Percentiles rank a stretch among this genome's conserved stretches.
Evolutionary conservation across 139 green algal genomes (phyloP).

Genomic region (Diplosphaera chodatii): DNA sequence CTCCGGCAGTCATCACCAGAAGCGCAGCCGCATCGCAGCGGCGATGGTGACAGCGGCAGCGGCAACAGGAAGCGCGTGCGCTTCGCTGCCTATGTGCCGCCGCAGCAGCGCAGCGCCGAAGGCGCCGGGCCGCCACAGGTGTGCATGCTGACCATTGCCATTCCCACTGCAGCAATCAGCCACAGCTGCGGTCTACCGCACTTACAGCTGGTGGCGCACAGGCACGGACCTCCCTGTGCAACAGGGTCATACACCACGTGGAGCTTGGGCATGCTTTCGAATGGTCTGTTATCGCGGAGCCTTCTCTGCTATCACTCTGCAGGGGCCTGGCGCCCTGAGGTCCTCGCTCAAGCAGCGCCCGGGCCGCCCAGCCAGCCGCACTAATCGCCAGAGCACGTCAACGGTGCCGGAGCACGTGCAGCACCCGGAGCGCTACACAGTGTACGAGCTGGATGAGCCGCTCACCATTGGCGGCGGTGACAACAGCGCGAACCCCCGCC

Average conservation of each 20-base stretch:
- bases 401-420: conserved; percentile 36
- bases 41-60: too few species aligned
- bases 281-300: too few species aligned
- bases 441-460: conserved; percentile 44
- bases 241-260: too few species aligned
- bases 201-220: too few species aligned
- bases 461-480: conserved; percentile 44
- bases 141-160: too few species aligned
- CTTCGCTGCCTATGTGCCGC: conserved; percentile 17
- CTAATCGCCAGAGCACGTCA: neutral
- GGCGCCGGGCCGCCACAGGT: neutral
- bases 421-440: conserved; percentile 26
- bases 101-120: conserved; percentile 5
- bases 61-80: neutral
- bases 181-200: too few species aligned
- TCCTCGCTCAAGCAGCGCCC: neutral
- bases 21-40: neutral
- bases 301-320: too few species aligned
- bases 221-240: too few species aligned
- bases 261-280: too few species aligned
- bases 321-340: neutral
- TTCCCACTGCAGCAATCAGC: too few species aligned
- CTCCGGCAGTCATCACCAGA: neutral
- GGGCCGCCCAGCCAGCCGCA: neutral
- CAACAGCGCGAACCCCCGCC: neutral